phyloP scores from a whole-genome alignment of 768 basidiomycete species.

The Strobilomyces confusus region DNA sequence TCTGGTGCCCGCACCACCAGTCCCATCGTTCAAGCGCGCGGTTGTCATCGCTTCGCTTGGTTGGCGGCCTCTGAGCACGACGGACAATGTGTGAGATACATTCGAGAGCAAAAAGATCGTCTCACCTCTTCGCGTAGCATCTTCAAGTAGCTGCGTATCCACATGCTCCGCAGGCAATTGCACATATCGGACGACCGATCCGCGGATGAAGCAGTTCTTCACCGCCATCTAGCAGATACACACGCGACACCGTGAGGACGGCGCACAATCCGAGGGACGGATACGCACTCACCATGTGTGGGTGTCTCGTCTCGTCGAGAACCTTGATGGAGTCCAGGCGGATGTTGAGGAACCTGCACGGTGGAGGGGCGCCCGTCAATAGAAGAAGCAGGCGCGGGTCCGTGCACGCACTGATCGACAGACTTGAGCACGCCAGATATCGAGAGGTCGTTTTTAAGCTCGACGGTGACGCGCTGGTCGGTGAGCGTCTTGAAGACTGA shows the following conservation, averaged over 20 bases:
- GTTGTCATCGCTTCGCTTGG: constrained; percentile 36
- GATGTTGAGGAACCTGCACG: constrained; percentile 85
- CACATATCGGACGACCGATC: constrained; percentile 97
- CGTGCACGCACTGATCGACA: constrained; percentile 83
- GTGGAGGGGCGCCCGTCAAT: constrained; percentile 2
- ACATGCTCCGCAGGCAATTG: constrained; percentile 90
- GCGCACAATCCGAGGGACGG: background rate
- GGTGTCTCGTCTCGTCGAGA: constrained; percentile 87
- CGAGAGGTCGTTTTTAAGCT: constrained; percentile 97
- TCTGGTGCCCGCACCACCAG: background rate
- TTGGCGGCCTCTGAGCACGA: constrained; percentile 36
- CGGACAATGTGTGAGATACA: constrained; percentile 5
- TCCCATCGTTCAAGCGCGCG: background rate
- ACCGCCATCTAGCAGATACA: constrained; percentile 85
- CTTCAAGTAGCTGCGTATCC: constrained; percentile 92
- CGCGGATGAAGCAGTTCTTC: constrained; percentile 98
- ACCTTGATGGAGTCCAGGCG: constrained; percentile 92
- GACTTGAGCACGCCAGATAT: constrained; percentile 96
- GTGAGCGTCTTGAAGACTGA: constrained; percentile 99
- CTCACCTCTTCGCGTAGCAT: constrained; percentile 91
- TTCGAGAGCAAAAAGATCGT: constrained; percentile 18
- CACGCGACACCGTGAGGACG: background rate
- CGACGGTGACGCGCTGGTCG: constrained; percentile 94
- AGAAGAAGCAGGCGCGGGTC: background rate
- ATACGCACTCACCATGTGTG: constrained; percentile 80